Conservation (phyloP, 176 grass and related monocot genomes). For the Alloteropsis semialata region DNA sequence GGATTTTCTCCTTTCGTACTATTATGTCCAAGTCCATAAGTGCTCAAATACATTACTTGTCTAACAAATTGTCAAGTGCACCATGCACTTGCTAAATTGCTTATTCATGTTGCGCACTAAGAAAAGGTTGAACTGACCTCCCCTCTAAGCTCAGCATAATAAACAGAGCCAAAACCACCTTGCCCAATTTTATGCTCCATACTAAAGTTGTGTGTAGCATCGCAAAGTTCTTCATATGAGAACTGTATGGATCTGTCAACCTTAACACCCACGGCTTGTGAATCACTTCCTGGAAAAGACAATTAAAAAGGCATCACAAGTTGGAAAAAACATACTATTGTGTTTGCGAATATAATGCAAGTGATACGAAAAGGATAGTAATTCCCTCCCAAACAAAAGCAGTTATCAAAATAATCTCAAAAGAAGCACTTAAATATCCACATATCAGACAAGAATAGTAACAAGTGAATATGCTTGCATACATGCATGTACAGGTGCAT, state of each 20-base stretch:
- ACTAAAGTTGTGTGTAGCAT: conserved; percentile 74
- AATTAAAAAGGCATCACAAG: not conserved
- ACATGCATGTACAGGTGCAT: not conserved
- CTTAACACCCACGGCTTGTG: conserved; percentile 47
- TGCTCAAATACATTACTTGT: not conserved
- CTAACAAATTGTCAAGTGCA: not conserved
- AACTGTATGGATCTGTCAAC: conserved; percentile 91
- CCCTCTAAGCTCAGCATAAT: conserved; percentile 84
- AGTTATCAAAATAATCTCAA: not conserved
- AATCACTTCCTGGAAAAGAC: conserved; percentile 12
- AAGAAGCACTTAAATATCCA: not conserved
- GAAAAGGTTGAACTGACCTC: conserved; percentile 59
- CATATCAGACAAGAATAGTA: not conserved
- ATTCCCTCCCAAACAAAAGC: not conserved
- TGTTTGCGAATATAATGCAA: not conserved
- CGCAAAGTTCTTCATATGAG: conserved; percentile 85
- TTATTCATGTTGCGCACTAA: not conserved
- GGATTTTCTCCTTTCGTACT: not conserved
- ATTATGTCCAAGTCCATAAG: not conserved
- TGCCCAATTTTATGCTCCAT: conserved; percentile 89
- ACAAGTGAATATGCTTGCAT: not conserved
- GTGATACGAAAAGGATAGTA: not conserved
- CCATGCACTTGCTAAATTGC: not conserved
- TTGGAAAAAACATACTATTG: not conserved
- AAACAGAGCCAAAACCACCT: conserved; percentile 76